Base-by-base conservation (phyloP, 495 filamentous ascomycete species). In the Halenospora varia region DNA sequence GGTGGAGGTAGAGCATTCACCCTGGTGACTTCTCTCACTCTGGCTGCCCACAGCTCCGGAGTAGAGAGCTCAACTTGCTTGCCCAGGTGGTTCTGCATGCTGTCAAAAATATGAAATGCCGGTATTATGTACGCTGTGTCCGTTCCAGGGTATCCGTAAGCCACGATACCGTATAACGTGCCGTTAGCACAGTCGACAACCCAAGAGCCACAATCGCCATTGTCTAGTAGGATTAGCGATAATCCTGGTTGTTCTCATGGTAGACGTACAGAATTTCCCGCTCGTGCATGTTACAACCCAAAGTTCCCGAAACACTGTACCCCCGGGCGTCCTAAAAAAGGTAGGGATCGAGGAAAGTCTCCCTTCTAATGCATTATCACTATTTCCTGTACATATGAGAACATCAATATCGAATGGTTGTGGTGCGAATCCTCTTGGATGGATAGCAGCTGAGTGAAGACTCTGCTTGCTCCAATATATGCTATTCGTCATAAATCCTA, bases 151-250 rank as follows among this genome's bases (percentile, higher is more conserved):
- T 62, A 52, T 49, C 67, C 67, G 20, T 55, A 55, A 1, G 62
- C 41, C 26, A 71, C 54, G 44, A 66, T 59, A 15, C 67, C 68
- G 40, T 64, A 68, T 9, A 68, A 35, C n/a, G 41, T 40, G 3
- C 59, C 63, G 8, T 46, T 60, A 17, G 53, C 45, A 20, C 49
- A 35, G 53, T 66, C 63, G 13, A 68, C 15, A 10, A 71, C 60
- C 49, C 59, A 57, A 25, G 63, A 60, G 6, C 68, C 68, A 41
- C 55, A 68, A 42, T 69, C 67, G 1, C 69, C 65, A 17, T 49
- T 20, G 25, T n/a, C 47, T 49, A 49, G 9, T 24, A 3, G 3
- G 23, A 20, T 49, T 9, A 49, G 47, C 3, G 25, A 24, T n/a
- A 3, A 9, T 10, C 8, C 25, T n/a, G 6, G 19, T 9, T 25